Base-by-base conservation (phyloP, 2,329 filamentous ascomycete genomes). In the Neonectria coccinea region DNA sequence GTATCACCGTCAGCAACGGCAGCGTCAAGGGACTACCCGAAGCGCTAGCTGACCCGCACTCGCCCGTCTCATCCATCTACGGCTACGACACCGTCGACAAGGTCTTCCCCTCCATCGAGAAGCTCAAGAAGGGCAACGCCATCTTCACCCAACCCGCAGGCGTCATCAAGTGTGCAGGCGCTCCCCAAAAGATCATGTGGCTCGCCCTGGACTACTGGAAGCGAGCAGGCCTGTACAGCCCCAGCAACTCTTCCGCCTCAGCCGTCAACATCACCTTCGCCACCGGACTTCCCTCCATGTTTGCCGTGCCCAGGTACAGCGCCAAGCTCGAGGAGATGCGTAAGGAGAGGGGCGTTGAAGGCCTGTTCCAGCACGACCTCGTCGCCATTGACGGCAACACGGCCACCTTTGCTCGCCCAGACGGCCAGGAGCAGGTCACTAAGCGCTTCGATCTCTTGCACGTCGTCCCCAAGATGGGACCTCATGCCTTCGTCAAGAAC, bases 151-250 rank as follows among this genome's bases (percentile, higher is more conserved):
- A 88, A 66, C 87, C 87, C 2, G 80, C 84, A 1, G 86, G 87
- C 48, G 79, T 83, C 7, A 80, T 89, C 77, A 89, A 89, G 76
- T 89, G 87, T 66, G 87, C 87, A 2, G 87, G 87, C 45, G 87
- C 86, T 2, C 87, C 87, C 10, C 87, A 89, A 67, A 89, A 89
- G 77, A 79, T 84, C 71, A 85, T 89, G 85, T 89, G 87, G 87
- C 81, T 89, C 14, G 87, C 87, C 1, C 76, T 88, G 48, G 85
- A 89, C 70, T 76, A 86, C 75, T 89, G 87, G 87, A 86, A 84
- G 75, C 77, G 78, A 29, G 79, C 79, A 0, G 86, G 85, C 2
- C 73, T 86, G 5, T 88, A 88, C 75, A 73, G 82, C 57, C 70
- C 81, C 1, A 64, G 66, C 58, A 77, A 80, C 56, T 70, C 78